Conservation (phyloP, 805 yeast species). For the Candida ipomoeae region DNA sequence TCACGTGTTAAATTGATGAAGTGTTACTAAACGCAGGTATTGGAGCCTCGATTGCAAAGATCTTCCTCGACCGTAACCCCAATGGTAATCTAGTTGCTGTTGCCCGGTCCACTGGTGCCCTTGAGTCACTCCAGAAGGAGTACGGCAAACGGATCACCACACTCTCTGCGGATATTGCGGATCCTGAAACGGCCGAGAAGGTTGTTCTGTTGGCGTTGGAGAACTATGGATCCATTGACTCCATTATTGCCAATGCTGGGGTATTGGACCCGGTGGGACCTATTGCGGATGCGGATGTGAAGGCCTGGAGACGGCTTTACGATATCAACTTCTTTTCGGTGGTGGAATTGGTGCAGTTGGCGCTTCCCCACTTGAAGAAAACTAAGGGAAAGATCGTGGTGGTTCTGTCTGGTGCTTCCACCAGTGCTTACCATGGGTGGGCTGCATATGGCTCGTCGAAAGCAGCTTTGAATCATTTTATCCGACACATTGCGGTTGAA, state of each 20-base stretch:
- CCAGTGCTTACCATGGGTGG: slow-evolving; percentile 66
- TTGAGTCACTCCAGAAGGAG: slow-evolving; percentile 39
- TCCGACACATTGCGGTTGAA: slow-evolving; percentile 63
- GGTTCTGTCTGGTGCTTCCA: slow-evolving; percentile 88
- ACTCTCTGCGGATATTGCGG: slow-evolving; percentile 59
- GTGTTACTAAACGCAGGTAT: slow-evolving; percentile 56
- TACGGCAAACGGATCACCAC: slow-evolving; percentile 48
- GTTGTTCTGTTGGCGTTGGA: slow-evolving; percentile 44
- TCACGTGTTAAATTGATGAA: slow-evolving; percentile 28
- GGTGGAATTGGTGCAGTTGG: slow-evolving; percentile 50
- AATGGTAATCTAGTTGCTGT: slow-evolving; percentile 55
- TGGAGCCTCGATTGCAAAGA: slow-evolving; percentile 69
- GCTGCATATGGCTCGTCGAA: slow-evolving; percentile 89
- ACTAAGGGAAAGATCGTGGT: slow-evolving; percentile 64
- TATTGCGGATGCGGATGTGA: slow-evolving; percentile 48
- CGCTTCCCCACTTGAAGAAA: slow-evolving; percentile 55
- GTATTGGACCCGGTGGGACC: slow-evolving; percentile 70
- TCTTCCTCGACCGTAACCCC: slow-evolving; percentile 38
- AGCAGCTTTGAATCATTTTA: slow-evolving; percentile 83
- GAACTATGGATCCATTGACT: slow-evolving; percentile 55
- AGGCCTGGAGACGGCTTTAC: slow-evolving; percentile 58
- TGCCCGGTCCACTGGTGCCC: slow-evolving; percentile 57
- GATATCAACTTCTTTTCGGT: slow-evolving; percentile 78
- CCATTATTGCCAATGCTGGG: slow-evolving; percentile 78
- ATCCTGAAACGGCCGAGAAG: slow-evolving; percentile 28